These are phyloP conservation scores for Beauveria pseudobassiana DNA, from an alignment of 2,329 filamentous ascomycete species.

Conservation along the genomic window DNA sequence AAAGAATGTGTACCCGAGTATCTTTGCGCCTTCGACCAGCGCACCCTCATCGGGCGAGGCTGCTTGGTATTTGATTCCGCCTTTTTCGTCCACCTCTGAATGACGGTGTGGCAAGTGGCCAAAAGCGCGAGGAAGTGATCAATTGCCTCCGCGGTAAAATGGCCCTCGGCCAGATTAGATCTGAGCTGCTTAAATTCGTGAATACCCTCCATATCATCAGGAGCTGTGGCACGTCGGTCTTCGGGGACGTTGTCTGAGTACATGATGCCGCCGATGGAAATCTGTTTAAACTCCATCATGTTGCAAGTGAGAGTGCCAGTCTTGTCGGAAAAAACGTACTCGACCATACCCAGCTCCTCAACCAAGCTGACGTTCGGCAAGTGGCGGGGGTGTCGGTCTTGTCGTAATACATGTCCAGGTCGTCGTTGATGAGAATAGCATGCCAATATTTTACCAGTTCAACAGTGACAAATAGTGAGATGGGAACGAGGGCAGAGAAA, in stretches of 20 bases:
- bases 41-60: slow-evolving; percentile 96
- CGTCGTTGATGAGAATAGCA: slow-evolving; percentile 94
- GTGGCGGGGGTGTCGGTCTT: slow-evolving; percentile 92
- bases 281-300: slow-evolving; percentile 97
- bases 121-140: slow-evolving; percentile 83
- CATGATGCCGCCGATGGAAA: slow-evolving; percentile 85
- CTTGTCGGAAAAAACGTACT: slow-evolving; percentile 98
- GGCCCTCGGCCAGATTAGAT: slow-evolving; percentile 55
- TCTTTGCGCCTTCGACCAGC: slow-evolving; percentile 83
- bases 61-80: slow-evolving; percentile 91
- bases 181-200: slow-evolving; percentile 74
- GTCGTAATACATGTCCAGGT: slow-evolving; percentile 96
- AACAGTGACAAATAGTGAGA: slow-evolving; percentile 94
- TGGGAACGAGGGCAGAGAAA: slow-evolving; percentile 92
- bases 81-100: slow-evolving; percentile 76
- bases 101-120: slow-evolving; percentile 92
- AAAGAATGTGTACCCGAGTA: slow-evolving; percentile 81
- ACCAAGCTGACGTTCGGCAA: slow-evolving; percentile 91
- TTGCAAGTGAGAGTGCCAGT: slow-evolving; percentile 97
- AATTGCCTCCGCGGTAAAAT: slow-evolving; percentile 44
- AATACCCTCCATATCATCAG: slow-evolving; percentile 73
- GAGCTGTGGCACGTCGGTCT: slow-evolving; percentile 72
- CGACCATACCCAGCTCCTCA: slow-evolving; percentile 94
- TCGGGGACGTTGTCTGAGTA: slow-evolving; percentile 90
- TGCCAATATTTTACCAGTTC: slow-evolving; percentile 98